Conservation (phyloP, 2,329 filamentous ascomycete species). For the Coleophoma eucalyptorum region DNA sequence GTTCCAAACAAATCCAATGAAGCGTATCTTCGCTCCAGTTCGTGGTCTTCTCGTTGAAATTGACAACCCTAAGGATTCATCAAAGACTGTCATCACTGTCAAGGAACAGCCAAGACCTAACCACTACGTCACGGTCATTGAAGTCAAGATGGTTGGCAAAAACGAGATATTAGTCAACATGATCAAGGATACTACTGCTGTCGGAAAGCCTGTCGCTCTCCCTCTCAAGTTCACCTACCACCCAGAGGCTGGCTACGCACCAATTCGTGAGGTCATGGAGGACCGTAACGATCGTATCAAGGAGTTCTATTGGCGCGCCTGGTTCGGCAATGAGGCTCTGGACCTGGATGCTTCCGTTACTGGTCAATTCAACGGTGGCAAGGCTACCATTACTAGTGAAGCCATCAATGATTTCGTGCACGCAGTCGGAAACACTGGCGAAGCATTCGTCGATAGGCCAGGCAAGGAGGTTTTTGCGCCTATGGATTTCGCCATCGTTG, state of each 20-base stretch:
- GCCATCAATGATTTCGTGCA: conserved; percentile 99
- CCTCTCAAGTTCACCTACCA: conserved; percentile 89
- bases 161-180: conserved; percentile 85
- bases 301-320: conserved; percentile 97
- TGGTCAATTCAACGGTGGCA: conserved; percentile 85
- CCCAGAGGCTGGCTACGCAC: conserved; percentile 94
- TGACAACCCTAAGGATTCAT: conserved; percentile 71
- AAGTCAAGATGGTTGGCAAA: conserved; percentile 71
- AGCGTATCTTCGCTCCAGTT: conserved; percentile 82
- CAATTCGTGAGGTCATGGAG: conserved; percentile 94
- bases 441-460: conserved; percentile 93
- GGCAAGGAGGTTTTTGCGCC: conserved; percentile 93
- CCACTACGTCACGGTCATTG: conserved; percentile 83
- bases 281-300: conserved; percentile 97
- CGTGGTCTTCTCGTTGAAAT: conserved; percentile 90
- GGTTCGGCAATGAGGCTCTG: conserved; percentile 85
- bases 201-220: conserved; percentile 77
- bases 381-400: conserved; percentile 80
- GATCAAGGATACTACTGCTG: conserved; percentile 88
- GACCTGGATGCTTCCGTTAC: conserved; percentile 84
- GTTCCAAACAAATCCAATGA: conserved; percentile 95
- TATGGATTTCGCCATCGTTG: conserved; percentile 99
- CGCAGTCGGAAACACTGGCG: conserved; percentile 94
- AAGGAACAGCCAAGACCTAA: conserved; percentile 84
- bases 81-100: conserved; percentile 80